phyloP scores from a whole-genome alignment of 257 asterid species.

The Capsicum rhomboideum region DNA sequence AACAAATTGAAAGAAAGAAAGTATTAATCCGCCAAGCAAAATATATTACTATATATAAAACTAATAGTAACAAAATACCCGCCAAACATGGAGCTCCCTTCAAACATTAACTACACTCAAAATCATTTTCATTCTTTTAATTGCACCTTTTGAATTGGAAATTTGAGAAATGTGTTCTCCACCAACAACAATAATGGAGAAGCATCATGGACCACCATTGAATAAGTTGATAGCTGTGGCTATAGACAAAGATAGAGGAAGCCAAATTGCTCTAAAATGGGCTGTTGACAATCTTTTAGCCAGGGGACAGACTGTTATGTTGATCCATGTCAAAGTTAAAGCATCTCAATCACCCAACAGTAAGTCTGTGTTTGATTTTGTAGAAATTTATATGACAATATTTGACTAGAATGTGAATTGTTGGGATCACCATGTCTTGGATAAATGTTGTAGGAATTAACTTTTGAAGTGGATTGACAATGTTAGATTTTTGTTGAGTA shows the following conservation, averaged over 20 bases:
- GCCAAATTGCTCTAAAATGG: conserved; percentile 21
- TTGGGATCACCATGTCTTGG: not conserved
- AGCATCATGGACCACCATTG: not conserved
- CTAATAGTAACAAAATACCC: too few relatives aligned
- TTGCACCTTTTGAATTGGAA: not conserved
- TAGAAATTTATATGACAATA: not conserved
- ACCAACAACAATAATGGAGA: not conserved
- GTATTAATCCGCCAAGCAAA: too few relatives aligned
- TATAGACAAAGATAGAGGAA: conserved; percentile 20
- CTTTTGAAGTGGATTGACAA: not conserved
- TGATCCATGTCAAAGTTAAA: conserved; percentile 14
- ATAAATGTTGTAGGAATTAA: not conserved
- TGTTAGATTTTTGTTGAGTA: not conserved
- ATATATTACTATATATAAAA: too few relatives aligned
- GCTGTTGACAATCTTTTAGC: conserved; percentile 10
- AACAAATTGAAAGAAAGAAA: too few relatives aligned
- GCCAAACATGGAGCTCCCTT: conserved; percentile 9
- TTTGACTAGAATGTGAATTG: not conserved
- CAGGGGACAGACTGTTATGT: conserved; percentile 9
- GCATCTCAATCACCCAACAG: not conserved
- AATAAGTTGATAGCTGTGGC: conserved; percentile 16
- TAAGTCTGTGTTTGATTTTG: not conserved
- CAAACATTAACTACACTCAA: not conserved
- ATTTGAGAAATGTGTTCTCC: too few relatives aligned
- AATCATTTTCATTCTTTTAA: not conserved